These are phyloP conservation scores for Lizonia empirigonia DNA, from an alignment of 2,329 filamentous ascomycete genomes.

Conservation along the genomic window DNA sequence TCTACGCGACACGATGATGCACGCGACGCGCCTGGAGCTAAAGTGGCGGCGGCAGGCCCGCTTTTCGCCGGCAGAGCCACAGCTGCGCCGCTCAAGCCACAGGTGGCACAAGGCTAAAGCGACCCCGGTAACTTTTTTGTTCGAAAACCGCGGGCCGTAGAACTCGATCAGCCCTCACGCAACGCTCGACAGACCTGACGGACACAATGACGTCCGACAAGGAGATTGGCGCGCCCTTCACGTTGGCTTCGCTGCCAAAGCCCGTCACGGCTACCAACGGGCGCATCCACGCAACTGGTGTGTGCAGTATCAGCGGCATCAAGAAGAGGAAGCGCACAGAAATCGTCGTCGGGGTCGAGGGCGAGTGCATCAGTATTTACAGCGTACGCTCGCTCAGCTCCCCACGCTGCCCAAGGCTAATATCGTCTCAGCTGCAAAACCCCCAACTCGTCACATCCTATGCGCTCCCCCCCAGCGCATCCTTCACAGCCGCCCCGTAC, in stretches of 20 bases:
- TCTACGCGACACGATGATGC: constrained; percentile 12
- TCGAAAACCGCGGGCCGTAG: constrained; percentile 19
- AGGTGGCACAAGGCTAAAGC: background rate
- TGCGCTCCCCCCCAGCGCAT: constrained; percentile 64
- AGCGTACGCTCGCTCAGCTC: constrained; percentile 54
- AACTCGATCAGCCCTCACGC: constrained; percentile 30
- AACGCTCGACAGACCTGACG: constrained; percentile 30
- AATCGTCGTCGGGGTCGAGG: constrained; percentile 64
- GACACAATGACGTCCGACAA: constrained; percentile 44
- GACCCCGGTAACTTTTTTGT: constrained; percentile 6
- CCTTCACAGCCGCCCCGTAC: constrained; percentile 62
- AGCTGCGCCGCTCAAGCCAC: background rate
- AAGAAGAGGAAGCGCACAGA: constrained; percentile 68
- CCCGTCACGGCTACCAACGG: constrained; percentile 50
- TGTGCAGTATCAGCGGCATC: constrained; percentile 60
- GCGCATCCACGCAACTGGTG: constrained; percentile 51
- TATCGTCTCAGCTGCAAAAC: constrained; percentile 59
- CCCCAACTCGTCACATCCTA: constrained; percentile 66
- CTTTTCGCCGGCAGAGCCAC: constrained; percentile 1
- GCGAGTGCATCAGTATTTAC: constrained; percentile 67
- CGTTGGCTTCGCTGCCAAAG: constrained; percentile 52
- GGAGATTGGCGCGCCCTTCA: constrained; percentile 48
- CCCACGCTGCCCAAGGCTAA: background rate
- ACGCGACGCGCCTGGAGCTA: constrained; percentile 21
- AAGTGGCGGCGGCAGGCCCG: constrained; percentile 7